phyloP scores from a whole-genome alignment of 495 filamentous ascomycete species.

The Entonaema liquescens region DNA sequence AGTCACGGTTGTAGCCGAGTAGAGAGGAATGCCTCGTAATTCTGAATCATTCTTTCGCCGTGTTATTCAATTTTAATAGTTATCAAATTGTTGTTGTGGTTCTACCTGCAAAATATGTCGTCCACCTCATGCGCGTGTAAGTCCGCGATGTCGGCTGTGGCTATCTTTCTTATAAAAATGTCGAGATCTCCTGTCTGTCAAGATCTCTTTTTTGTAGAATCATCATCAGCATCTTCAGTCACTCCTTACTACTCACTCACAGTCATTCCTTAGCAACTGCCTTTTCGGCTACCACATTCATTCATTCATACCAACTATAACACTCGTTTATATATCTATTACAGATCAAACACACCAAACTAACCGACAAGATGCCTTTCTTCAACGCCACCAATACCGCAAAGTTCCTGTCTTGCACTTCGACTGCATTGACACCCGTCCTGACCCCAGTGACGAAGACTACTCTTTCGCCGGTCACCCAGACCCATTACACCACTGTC shows the following conservation, averaged over 20 bases:
- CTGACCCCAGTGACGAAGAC: slow-evolving; percentile 9
- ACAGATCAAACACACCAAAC: not conserved
- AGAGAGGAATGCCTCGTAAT: slow-evolving; percentile 43
- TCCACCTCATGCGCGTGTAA: slow-evolving; percentile 1
- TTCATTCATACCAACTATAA: slow-evolving; percentile 15
- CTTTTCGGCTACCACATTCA: slow-evolving; percentile 35
- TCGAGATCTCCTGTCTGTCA: not conserved
- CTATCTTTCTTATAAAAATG: slow-evolving; percentile 39
- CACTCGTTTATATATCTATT: slow-evolving; percentile 12
- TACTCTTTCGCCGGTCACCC: slow-evolving; percentile 31
- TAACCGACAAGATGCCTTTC: slow-evolving; percentile 37
- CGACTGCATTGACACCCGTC: slow-evolving; percentile 23
- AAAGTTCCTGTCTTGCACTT: slow-evolving; percentile 29
- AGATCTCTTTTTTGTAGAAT: not conserved
- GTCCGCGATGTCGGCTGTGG: not conserved
- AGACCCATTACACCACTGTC: slow-evolving; percentile 49
- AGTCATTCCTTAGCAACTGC: slow-evolving; percentile 41
- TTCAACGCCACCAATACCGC: slow-evolving; percentile 34
- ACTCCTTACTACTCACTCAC: slow-evolving; percentile 29
- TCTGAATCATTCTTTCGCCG: slow-evolving; percentile 29
- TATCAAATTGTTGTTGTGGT: slow-evolving; percentile 29
- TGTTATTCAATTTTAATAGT: slow-evolving; percentile 5
- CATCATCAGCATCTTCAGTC: slow-evolving; percentile 29
- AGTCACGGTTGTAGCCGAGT: not conserved
- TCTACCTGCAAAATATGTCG: slow-evolving; percentile 7